These are phyloP conservation scores for Cadophora malorum DNA, from an alignment of 2,329 filamentous ascomycete genomes.

Conservation along the genomic window DNA sequence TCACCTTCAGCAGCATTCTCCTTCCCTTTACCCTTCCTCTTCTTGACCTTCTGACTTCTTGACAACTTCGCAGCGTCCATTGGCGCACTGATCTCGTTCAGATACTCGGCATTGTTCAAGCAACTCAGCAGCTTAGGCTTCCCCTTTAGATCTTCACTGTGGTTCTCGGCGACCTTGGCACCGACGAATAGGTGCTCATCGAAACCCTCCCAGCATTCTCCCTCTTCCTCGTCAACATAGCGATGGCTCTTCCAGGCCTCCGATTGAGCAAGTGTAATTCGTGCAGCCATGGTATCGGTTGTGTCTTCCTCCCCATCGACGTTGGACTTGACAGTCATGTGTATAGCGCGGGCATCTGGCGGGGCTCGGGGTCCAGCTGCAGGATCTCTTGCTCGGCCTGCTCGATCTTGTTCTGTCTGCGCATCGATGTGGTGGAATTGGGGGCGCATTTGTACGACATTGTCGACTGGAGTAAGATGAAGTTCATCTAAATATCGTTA, in stretches of 20 bases:
- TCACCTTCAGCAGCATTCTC: conserved; percentile 25
- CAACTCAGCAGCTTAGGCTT: conserved; percentile 54
- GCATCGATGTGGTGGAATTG: conserved; percentile 95
- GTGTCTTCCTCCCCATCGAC: conserved; percentile 69
- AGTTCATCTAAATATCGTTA: conserved; percentile 68
- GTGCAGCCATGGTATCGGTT: conserved; percentile 75
- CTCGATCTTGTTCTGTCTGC: conserved; percentile 66
- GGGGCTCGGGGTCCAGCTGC: conserved; percentile 32
- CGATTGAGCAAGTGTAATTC: conserved; percentile 78
- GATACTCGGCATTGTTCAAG: conserved; percentile 63
- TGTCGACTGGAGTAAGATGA: conserved; percentile 83
- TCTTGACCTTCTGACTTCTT: conserved; percentile 39
- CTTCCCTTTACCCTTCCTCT: conserved; percentile 31
- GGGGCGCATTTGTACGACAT: conserved; percentile 86
- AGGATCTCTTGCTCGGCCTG: conserved; percentile 50
- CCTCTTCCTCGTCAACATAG: conserved; percentile 82
- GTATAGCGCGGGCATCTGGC: conserved; percentile 74
- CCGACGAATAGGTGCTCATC: conserved; percentile 69
- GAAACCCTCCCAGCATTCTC: conserved; percentile 78
- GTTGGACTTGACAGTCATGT: conserved; percentile 84
- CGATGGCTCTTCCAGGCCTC: conserved; percentile 82
- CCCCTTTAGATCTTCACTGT: conserved; percentile 32
- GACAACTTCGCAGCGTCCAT: conserved; percentile 41
- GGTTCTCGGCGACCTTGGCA: conserved; percentile 25
- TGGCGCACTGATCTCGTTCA: conserved; percentile 67